Base-by-base conservation (phyloP, 2,329 filamentous ascomycete species). In the Biscogniauxia marginata region DNA sequence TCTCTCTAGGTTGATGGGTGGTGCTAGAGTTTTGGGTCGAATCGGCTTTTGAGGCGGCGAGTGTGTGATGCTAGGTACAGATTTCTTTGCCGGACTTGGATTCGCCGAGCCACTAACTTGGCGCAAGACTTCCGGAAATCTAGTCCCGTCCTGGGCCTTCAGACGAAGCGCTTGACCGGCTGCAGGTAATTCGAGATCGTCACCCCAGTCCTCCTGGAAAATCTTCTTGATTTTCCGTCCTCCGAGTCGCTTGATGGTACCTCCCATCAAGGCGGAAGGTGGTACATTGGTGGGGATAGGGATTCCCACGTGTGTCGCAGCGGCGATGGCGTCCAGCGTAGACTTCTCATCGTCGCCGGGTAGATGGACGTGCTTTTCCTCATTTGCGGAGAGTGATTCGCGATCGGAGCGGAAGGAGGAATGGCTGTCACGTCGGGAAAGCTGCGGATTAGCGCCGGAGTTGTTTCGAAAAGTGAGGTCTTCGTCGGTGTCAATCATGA, bases 231-330 rank as follows among this genome's bases (percentile, higher is more conserved):
- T 80, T 67, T 88, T 91, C 63, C 85, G 83, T 57, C 85, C 86
- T 50, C 93, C 93, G 30, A 98, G 80, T 64, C 93, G 83, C 76
- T 96, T 96, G 70, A 98, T 98, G 8, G 92, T 93, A 52, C 95
- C 95, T 52, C 93, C 93, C 71, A 95, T 84, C 45, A 99, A 79
- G 24, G 95, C 95, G 19, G 93, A 96, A 24, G 90, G 85, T 1
- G 93, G 92, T 25, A 98, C 86, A 70, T 93, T 93, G 51, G 84
- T 79, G 23, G 95, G 95, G 54, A 98, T 85, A 6, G 95, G 93
- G 62, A 99, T 96, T 64, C 95, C 95, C 22, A 92, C 93, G 70
- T 86, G 87, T 68, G 91, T 89, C 30, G 93, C 93, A 6, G 91
- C 90, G 21, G 90, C 85, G 66, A 99, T 93, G 58, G 95, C 93